phyloP scores from a whole-genome alignment of 2,329 filamentous ascomycete species.

The Colletotrichum viniferum region DNA sequence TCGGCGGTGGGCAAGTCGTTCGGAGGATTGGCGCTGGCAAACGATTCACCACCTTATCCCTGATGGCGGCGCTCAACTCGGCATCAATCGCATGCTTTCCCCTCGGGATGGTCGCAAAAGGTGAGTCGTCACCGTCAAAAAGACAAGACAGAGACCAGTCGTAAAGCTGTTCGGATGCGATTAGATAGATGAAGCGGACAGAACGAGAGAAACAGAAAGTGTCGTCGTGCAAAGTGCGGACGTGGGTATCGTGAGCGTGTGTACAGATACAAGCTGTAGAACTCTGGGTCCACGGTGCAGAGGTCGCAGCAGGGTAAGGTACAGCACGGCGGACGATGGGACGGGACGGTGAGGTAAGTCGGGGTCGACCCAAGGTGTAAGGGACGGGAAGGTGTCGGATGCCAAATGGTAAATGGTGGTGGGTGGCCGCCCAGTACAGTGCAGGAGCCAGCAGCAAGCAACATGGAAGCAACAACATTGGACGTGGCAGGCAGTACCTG shows the following conservation, averaged over 20 bases:
- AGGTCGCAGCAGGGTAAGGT: neutral
- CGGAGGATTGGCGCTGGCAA: neutral
- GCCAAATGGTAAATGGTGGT: neutral
- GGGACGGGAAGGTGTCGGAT: neutral
- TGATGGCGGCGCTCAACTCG: slow-evolving; percentile 6
- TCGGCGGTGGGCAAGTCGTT: neutral
- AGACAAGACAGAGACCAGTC: neutral
- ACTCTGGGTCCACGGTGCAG: neutral
- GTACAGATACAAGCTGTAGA: neutral
- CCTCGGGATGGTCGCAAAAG: neutral
- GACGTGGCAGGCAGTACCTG: no score
- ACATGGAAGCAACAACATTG: neutral
- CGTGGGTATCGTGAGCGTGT: neutral
- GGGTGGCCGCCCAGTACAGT: neutral
- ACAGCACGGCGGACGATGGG: neutral
- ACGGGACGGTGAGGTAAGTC: neutral
- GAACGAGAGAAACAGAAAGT: neutral
- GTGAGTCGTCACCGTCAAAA: neutral
- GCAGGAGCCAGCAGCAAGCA: neutral
- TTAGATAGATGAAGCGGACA: neutral
- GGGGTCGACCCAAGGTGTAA: neutral
- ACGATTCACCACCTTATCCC: slow-evolving; percentile 21
- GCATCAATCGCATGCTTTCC: slow-evolving; percentile 18
- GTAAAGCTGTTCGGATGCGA: neutral
- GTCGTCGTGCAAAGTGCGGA: neutral